phyloP scores from a whole-genome alignment of 2,329 filamentous ascomycete species.

The Penicillium sp. region DNA sequence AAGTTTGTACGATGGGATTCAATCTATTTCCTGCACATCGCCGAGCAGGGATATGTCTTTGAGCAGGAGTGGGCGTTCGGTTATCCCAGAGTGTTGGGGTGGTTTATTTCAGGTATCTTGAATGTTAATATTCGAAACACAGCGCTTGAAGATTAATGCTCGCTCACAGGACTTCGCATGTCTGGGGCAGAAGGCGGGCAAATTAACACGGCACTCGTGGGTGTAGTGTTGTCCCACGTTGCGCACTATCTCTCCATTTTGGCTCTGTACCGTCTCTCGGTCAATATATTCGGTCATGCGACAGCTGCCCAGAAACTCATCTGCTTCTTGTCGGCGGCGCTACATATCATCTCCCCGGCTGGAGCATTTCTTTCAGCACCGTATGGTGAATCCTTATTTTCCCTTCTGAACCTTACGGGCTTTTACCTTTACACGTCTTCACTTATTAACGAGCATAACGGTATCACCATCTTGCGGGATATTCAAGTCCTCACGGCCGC shows the following conservation, averaged over 20 bases:
- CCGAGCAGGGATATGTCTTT: conserved; percentile 54
- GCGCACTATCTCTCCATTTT: conserved; percentile 75
- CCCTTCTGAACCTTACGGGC: conserved; percentile 72
- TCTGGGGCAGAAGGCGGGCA: conserved; percentile 21
- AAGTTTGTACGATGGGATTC: conserved; percentile 62
- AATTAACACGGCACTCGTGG: conserved; percentile 48
- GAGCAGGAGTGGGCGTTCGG: conserved; percentile 69
- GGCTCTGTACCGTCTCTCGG: conserved; percentile 65
- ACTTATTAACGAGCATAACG: conserved; percentile 31
- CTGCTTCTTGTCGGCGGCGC: conserved; percentile 62
- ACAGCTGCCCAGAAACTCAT: conserved; percentile 29
- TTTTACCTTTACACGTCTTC: conserved; percentile 64
- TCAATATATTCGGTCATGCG: conserved; percentile 51
- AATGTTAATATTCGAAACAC: neutral
- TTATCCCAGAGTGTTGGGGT: conserved; percentile 47
- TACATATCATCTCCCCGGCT: conserved; percentile 83
- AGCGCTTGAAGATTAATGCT: neutral
- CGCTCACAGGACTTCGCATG: conserved; percentile 23
- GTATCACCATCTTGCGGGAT: conserved; percentile 38
- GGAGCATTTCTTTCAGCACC: conserved; percentile 87
- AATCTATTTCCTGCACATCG: conserved; percentile 58
- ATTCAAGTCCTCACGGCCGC: conserved; percentile 61
- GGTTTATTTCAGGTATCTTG: conserved; percentile 35
- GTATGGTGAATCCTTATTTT: conserved; percentile 77
- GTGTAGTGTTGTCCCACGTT: conserved; percentile 66